Percentiles rank a stretch among this genome's conserved stretches.
Conservation (phyloP, 306 rosid genomes). For the Castanopsis chinensis region DNA sequence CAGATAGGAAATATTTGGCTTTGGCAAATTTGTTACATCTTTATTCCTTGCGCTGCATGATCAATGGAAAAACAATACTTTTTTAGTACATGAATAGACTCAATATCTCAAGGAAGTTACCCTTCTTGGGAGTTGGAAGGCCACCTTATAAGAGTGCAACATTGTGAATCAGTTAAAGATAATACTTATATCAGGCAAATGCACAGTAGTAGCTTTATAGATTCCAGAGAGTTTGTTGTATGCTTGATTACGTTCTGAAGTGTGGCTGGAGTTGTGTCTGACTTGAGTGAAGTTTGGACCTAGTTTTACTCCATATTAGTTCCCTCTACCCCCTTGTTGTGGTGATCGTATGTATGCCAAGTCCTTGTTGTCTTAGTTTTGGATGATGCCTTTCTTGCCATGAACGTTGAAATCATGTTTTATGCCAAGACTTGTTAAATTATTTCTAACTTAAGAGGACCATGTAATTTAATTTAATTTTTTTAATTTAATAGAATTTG, state of each 20-base stretch:
- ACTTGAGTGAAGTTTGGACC: background rate
- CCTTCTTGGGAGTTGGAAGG: background rate
- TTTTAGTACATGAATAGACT: background rate
- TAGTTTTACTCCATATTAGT: background rate
- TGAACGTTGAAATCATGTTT: background rate
- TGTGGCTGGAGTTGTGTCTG: background rate
- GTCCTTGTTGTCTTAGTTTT: background rate
- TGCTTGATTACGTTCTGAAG: background rate
- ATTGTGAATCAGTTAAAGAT: background rate
- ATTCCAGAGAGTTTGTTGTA: background rate
- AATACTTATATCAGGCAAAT: background rate
- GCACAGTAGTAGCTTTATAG: background rate
- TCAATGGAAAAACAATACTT: background rate
- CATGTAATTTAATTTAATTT: background rate
- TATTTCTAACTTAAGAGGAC: background rate
- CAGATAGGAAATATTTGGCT: background rate
- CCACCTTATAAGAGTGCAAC: background rate
- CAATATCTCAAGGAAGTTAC: background rate
- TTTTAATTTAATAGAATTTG: background rate
- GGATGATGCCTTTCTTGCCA: background rate
- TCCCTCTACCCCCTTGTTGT: background rate
- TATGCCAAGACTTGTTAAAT: background rate
- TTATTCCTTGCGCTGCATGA: background rate
- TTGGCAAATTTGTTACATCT: no score
- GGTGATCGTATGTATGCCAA: background rate